Evolutionary conservation across 495 filamentous ascomycete species (phyloP).

Genomic region (Penicillium flavigenum): DNA sequence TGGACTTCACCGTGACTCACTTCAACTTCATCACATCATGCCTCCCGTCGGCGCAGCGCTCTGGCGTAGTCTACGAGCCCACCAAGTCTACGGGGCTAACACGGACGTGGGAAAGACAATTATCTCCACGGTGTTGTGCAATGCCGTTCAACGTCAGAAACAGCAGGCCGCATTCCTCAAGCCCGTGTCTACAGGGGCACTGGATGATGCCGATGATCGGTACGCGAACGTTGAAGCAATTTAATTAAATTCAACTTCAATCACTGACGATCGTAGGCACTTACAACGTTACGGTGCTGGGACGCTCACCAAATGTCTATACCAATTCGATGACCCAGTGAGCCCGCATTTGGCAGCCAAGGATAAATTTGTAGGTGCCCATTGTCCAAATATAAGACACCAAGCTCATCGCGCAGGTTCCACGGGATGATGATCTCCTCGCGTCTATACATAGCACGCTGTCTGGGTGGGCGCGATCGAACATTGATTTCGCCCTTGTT

Average conservation of each 20-base stretch:
- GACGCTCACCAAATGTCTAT: slow-evolving; percentile 57
- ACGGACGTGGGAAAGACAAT: slow-evolving; percentile 81
- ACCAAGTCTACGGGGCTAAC: slow-evolving; percentile 77
- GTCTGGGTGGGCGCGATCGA: slow-evolving; percentile 38
- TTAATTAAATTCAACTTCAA: not conserved
- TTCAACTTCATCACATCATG: slow-evolving; percentile 24
- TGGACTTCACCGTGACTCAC: not conserved
- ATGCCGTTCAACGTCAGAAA: slow-evolving; percentile 49
- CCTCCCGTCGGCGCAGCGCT: slow-evolving; percentile 48
- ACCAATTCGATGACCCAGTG: slow-evolving; percentile 67
- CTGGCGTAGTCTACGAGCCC: slow-evolving; percentile 60
- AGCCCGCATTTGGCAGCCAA: slow-evolving; percentile 71
- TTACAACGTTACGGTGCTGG: slow-evolving; percentile 53
- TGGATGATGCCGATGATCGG: slow-evolving; percentile 65
- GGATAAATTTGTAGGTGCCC: slow-evolving; percentile 31
- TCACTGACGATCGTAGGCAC: slow-evolving; percentile 45
- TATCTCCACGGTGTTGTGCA: slow-evolving; percentile 67
- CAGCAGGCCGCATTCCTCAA: slow-evolving; percentile 65
- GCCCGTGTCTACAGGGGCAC: slow-evolving; percentile 70
- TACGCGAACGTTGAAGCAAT: slow-evolving; percentile 29
- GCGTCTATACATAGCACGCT: slow-evolving; percentile 48
- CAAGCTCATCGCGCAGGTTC: slow-evolving; percentile 31
- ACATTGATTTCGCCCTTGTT: slow-evolving; percentile 53
- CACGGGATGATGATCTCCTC: slow-evolving; percentile 49
- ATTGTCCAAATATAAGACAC: not conserved